Conservation (phyloP, 805 yeast genomes). For the Blastobotrys muscicola region DNA sequence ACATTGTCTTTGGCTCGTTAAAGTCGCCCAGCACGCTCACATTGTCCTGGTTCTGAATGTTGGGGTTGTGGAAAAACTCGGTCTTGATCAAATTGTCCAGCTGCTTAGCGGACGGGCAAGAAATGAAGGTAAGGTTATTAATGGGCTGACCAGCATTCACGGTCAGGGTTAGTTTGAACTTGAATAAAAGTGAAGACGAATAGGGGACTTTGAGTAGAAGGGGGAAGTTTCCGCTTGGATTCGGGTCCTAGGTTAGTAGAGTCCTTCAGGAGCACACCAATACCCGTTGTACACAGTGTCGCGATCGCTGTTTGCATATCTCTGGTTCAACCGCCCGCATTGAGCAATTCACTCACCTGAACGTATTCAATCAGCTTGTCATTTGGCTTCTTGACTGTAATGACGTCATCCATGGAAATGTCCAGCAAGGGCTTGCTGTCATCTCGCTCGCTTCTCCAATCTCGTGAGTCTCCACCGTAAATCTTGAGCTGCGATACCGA, state of each 20-base stretch:
- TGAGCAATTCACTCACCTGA: conserved; percentile 3
- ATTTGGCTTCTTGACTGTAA: too few species aligned
- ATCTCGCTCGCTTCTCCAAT: too few species aligned
- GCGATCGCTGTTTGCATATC: not conserved
- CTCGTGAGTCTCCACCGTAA: not conserved
- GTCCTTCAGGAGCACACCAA: not conserved
- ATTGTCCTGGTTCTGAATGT: conserved; percentile 30
- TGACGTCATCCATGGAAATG: too few species aligned
- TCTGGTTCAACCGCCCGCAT: not conserved
- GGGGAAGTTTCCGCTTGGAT: conserved; percentile 5
- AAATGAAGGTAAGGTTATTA: conserved; percentile 26
- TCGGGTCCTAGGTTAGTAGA: conserved; percentile 10
- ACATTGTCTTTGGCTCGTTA: not conserved
- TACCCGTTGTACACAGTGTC: too few species aligned
- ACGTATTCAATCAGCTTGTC: conserved; percentile 8
- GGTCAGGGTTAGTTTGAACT: conserved; percentile 10
- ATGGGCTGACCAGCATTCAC: conserved; percentile 8
- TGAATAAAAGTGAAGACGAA: conserved; percentile 8
- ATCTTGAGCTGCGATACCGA: not conserved
- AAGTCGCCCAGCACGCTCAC: conserved; percentile 30
- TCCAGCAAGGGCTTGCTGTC: too few species aligned
- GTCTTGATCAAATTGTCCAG: conserved; percentile 26
- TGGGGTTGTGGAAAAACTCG: conserved; percentile 29
- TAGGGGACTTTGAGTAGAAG: conserved; percentile 16
- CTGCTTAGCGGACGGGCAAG: conserved; percentile 18